Percentiles rank a stretch among this genome's conserved stretches.
phyloP scores from a whole-genome alignment of 331 rosid genomes.

The Malus hybrid region DNA sequence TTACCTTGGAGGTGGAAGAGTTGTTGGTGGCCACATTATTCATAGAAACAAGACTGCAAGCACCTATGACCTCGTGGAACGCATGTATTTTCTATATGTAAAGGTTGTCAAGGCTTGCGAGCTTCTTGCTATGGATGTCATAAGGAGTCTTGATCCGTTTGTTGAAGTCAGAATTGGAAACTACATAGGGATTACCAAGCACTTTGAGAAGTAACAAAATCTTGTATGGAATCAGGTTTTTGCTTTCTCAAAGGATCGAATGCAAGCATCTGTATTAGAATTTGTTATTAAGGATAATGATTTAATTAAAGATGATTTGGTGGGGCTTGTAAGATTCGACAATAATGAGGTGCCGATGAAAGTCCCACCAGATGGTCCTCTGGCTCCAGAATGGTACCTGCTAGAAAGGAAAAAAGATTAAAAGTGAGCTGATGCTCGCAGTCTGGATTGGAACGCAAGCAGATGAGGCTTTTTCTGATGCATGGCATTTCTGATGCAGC shows the following conservation, averaged over 20 bases:
- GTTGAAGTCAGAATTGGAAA: constrained; percentile 54
- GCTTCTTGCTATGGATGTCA: constrained; percentile 51
- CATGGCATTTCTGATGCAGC: constrained; percentile 67
- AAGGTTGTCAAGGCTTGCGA: constrained; percentile 64
- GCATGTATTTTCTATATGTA: constrained; percentile 48
- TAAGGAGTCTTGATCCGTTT: constrained; percentile 55
- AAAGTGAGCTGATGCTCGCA: constrained; percentile 42
- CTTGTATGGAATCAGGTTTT: constrained; percentile 66
- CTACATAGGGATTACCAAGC: constrained; percentile 47
- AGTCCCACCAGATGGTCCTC: constrained; percentile 57
- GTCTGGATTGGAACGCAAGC: constrained; percentile 29
- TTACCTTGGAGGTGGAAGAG: constrained; percentile 63
- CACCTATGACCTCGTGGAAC: constrained; percentile 61
- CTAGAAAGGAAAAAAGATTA: constrained; percentile 35
- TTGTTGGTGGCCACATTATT: constrained; percentile 56
- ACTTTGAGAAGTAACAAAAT: constrained; percentile 45
- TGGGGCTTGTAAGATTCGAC: constrained; percentile 49
- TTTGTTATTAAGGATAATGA: constrained; percentile 55
- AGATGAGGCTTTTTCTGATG: constrained; percentile 36
- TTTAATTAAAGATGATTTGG: constrained; percentile 34
- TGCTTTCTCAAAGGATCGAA: constrained; percentile 33
- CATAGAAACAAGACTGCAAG: constrained; percentile 28
- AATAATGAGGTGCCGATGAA: constrained; percentile 41
- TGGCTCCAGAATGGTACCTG: constrained; percentile 72
- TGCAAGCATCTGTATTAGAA: constrained; percentile 38